phyloP scores from a whole-genome alignment of 305 asterid genomes.

The Fraxinus ornus region DNA sequence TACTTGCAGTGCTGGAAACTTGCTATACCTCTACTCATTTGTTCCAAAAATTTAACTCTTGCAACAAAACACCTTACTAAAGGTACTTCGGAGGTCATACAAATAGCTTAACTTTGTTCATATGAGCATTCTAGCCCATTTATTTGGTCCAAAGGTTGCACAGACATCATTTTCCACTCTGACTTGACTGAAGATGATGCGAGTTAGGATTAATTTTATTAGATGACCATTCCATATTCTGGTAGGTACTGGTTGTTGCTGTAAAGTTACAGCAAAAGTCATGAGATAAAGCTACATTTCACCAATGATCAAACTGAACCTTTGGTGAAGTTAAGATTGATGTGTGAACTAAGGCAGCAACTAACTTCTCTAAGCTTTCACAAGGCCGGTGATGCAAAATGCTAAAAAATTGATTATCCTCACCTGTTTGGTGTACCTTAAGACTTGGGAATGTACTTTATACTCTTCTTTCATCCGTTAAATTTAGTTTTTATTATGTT shows the following conservation, averaged over 20 bases:
- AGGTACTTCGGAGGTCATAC: not conserved
- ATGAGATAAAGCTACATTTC: not conserved
- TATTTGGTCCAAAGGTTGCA: not conserved
- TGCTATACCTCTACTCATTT: not conserved
- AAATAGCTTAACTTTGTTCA: not conserved
- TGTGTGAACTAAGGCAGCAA: not conserved
- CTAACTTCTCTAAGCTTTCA: not conserved
- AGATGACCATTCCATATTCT: not conserved
- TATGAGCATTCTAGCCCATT: not conserved
- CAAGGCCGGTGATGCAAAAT: not conserved
- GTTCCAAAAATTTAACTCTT: not conserved
- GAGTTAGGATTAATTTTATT: not conserved
- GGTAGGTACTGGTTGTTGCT: not conserved
- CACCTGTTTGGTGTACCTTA: not conserved
- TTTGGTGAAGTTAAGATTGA: not conserved
- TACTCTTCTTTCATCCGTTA: not conserved
- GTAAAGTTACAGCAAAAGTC: not conserved
- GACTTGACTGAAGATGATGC: not conserved
- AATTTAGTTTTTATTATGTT: not conserved
- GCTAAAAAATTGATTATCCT: not conserved
- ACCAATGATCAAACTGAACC: not conserved
- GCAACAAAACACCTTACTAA: not conserved
- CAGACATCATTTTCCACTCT: not conserved
- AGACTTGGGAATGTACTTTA: not conserved
- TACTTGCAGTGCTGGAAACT: not conserved